Evolutionary conservation across 257 asterid species (phyloP).

Genomic region (Orobanche coerulescens): DNA sequence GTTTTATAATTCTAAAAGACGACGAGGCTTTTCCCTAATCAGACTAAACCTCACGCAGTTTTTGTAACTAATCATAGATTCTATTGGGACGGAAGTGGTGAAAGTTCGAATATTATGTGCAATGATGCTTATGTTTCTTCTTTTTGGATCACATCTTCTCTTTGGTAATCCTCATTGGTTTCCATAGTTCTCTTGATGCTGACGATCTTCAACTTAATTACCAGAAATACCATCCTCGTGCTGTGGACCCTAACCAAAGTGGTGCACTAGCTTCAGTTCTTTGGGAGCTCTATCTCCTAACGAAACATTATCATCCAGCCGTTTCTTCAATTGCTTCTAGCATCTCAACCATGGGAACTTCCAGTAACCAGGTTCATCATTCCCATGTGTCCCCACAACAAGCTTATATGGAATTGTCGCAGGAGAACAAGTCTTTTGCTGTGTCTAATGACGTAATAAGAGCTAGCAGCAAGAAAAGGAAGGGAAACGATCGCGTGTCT

Average conservation of each 20-base stretch:
- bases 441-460: conserved; percentile 28
- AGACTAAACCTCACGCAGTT: too few species aligned
- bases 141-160: too few species aligned
- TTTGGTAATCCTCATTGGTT: background rate
- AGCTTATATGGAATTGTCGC: conserved; percentile 50
- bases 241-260: conserved; percentile 79
- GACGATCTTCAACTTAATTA: conserved; percentile 18
- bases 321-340: conserved; percentile 54
- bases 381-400: conserved; percentile 68
- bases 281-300: conserved; percentile 89
- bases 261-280: conserved; percentile 96
- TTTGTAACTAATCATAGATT: too few species aligned
- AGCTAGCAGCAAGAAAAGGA: conserved; percentile 36
- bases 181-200: background rate
- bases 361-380: conserved; percentile 50
- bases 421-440: conserved; percentile 36
- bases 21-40: too few species aligned
- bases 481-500: conserved; percentile 21
- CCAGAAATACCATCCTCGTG: conserved; percentile 86
- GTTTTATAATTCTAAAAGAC: too few species aligned
- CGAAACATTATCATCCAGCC: conserved; percentile 72
- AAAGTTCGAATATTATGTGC: too few species aligned
- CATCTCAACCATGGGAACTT: conserved; percentile 54
- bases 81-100: background rate
- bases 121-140: too few species aligned